These are phyloP conservation scores for Scedosporium dehoogii DNA, from an alignment of 2,329 filamentous ascomycete species.

Conservation along the genomic window DNA sequence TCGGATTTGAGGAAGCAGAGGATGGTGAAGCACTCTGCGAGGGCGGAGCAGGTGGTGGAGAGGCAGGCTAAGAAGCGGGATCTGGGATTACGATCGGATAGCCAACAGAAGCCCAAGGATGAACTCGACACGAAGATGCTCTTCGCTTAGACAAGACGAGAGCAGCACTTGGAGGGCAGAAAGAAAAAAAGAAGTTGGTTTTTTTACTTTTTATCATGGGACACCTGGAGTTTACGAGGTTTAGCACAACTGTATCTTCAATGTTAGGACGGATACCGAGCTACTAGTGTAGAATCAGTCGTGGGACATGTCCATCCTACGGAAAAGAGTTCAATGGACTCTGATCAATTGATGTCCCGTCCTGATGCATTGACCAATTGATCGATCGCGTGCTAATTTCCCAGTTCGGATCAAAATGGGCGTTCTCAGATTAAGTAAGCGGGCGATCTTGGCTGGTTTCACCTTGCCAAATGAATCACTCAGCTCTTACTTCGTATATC, in stretches of 20 bases:
- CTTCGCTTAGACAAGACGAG: slow-evolving; percentile 47
- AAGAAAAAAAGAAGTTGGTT: slow-evolving; percentile 6
- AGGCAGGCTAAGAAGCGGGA: slow-evolving; percentile 64
- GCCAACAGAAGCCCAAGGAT: slow-evolving; percentile 51
- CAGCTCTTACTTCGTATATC: background rate
- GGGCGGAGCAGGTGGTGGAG: slow-evolving; percentile 66
- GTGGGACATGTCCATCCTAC: too few species aligned
- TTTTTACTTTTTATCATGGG: slow-evolving; percentile 1
- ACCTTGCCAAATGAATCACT: background rate
- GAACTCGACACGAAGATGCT: slow-evolving; percentile 67
- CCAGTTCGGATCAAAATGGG: background rate
- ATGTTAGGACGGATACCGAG: too few species aligned
- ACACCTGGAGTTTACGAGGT: too few species aligned
- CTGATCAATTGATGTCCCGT: background rate
- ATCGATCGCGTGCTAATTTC: slow-evolving; percentile 1
- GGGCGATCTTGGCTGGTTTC: background rate
- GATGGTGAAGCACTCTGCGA: slow-evolving; percentile 66
- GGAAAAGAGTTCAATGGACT: background rate
- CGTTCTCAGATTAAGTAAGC: background rate
- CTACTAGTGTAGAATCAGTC: too few species aligned
- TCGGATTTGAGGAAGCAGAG: slow-evolving; percentile 68
- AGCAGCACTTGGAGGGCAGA: slow-evolving; percentile 13
- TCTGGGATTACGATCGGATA: slow-evolving; percentile 61
- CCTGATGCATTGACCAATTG: background rate
- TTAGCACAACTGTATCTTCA: too few species aligned